Percentiles rank a stretch among this genome's conserved stretches.
Conservation (phyloP, 768 basidiomycete genomes). For the Termitomyces eurrhizus region DNA sequence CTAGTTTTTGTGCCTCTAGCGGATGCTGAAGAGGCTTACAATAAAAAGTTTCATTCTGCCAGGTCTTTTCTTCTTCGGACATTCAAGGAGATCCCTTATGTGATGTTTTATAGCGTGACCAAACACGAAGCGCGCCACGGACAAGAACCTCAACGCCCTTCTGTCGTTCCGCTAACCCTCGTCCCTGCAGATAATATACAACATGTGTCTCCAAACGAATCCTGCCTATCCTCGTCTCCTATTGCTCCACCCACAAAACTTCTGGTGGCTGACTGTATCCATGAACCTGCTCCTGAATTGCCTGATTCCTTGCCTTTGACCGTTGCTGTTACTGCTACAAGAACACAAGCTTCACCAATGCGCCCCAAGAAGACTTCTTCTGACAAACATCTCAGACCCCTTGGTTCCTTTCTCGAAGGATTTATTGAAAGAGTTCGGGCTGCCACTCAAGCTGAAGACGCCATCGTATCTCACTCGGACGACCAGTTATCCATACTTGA, state of each 20-base stretch:
- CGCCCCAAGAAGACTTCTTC: neutral
- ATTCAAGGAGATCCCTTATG: neutral
- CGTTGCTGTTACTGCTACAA: too few relatives aligned
- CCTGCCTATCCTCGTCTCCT: neutral
- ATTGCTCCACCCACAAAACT: neutral
- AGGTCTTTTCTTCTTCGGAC: conserved; percentile 5
- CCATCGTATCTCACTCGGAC: neutral
- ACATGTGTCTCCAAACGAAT: neutral
- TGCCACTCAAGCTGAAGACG: conserved; percentile 17
- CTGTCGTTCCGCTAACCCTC: neutral
- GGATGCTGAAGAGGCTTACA: conserved; percentile 24
- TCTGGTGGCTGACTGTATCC: neutral
- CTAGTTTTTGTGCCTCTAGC: conserved; percentile 26
- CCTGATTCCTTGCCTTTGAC: neutral
- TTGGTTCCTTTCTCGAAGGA: conserved; percentile 30
- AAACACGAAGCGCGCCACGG: neutral
- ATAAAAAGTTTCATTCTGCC: conserved; percentile 1
- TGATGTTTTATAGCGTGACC: neutral
- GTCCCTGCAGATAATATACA: neutral
- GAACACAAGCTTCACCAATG: neutral
- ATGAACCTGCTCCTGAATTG: neutral
- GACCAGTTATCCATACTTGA: neutral
- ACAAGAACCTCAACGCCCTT: neutral
- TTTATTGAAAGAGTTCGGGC: conserved; percentile 33
- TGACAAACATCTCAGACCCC: conserved; percentile 26